phyloP scores from a whole-genome alignment of 2,329 filamentous ascomycete species.

The Colletotrichum sp. region DNA sequence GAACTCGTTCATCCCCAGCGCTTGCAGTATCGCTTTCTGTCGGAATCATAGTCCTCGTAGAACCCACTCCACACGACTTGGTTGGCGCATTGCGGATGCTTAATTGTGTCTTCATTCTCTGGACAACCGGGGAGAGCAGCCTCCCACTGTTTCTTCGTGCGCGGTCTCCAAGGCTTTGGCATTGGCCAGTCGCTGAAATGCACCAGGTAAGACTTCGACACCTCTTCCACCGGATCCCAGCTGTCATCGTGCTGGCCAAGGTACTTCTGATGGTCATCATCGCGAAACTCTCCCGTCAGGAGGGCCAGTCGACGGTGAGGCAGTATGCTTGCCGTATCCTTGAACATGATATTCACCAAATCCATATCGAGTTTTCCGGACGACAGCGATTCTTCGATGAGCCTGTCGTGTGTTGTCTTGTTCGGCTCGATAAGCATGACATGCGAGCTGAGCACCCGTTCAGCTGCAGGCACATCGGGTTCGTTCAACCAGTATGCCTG shows the following conservation, averaged over 20 bases:
- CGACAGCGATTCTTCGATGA: conserved; percentile 42
- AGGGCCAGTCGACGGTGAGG: conserved; percentile 69
- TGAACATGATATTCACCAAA: conserved; percentile 67
- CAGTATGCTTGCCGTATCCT: conserved; percentile 61
- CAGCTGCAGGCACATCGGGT: conserved; percentile 48
- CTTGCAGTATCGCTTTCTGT: conserved; percentile 2
- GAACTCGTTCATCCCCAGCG: background rate
- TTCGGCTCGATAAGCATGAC: conserved; percentile 62
- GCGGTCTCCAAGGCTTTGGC: conserved; percentile 60
- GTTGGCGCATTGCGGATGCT: conserved; percentile 2
- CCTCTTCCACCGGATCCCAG: conserved; percentile 61
- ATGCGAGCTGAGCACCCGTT: conserved; percentile 52
- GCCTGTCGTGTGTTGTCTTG: conserved; percentile 26
- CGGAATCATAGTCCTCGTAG: conserved; percentile 2
- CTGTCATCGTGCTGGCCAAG: conserved; percentile 53
- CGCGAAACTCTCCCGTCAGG: conserved; percentile 67
- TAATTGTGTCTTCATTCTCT: background rate
- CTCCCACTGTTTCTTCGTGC: background rate
- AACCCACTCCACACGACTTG: conserved; percentile 3
- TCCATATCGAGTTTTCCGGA: conserved; percentile 68
- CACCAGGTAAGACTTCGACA: conserved; percentile 67
- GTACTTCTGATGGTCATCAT: conserved; percentile 50
- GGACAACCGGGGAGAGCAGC: conserved; percentile 8
- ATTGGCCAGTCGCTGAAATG: conserved; percentile 77
- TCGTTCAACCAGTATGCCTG: conserved; percentile 72